Base-by-base conservation (phyloP, 129 eudicot species). In the Tagetes erecta region DNA sequence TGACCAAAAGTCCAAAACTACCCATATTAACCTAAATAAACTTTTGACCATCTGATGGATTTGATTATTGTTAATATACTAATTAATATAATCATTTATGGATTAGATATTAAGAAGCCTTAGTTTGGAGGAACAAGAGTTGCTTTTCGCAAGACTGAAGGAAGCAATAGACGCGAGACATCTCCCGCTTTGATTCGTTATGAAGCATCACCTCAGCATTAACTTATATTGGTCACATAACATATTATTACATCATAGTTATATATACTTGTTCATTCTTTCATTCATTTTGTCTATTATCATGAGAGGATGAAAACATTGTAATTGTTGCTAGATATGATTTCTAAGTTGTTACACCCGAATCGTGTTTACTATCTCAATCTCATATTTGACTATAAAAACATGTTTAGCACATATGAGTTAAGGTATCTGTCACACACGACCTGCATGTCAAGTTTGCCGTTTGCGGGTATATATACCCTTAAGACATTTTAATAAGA, bases 71-170 rank as follows among this genome's bases (percentile, higher is more conserved):
- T 8, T 3, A 10, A 37, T 71, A 20, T 5, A 40, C 2, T 40
- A 41, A 1, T 40, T 40, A 41, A 1, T 40, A 31, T 30, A 11
- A 6, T 41, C 13, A 45, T 74, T 40, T 77, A 14, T 59, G 52
- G 10, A 82, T 68, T 64, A 86, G 91, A 81, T 88, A 81, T 38
- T 80, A 77, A 75, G 84, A 58, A 84, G 89, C 80, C 89, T 91
- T 45, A 81, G 72, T 59, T 81, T 82, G 11, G 92, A 88, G 83
- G 96, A 89, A 72, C 96, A 89, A 74, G 79, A 78, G 79, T 53
- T 74, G 4, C 89, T 89, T 31, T 80, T 84, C 66, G 37, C 63
- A 50, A 83, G 69, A 81, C 88, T 89, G 56, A 88, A 84, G 55
- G 89, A 85, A 69, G 84, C 84, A 49, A 71, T 92, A 82, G 74